phyloP scores from a whole-genome alignment of 1,284 basidiomycete species.

The Exobasidium cylindrosporum region DNA sequence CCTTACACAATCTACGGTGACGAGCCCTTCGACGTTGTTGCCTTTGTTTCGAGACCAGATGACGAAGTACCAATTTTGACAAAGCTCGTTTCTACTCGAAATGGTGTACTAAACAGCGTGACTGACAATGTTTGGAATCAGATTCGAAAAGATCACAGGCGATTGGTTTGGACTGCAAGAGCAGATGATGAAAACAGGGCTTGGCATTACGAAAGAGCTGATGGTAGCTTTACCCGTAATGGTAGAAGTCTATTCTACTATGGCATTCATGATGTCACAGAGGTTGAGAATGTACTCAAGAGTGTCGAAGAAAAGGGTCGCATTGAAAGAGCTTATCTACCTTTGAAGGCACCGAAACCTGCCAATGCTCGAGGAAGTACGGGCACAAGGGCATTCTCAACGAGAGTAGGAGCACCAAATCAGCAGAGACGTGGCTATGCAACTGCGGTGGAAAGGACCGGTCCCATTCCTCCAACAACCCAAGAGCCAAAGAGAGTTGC shows the following conservation, averaged over 20 bases:
- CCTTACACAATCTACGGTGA: constrained; percentile 96
- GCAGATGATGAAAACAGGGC: constrained; percentile 91
- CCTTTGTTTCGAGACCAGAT: constrained; percentile 86
- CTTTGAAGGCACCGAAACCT: constrained; percentile 77
- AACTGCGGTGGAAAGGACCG: constrained; percentile 59
- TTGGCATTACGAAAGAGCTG: constrained; percentile 98
- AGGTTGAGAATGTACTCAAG: constrained; percentile 70
- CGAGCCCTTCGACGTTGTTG: constrained; percentile 91
- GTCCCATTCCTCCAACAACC: constrained; percentile 59
- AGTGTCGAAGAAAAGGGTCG: constrained; percentile 85
- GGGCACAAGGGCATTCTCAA: constrained; percentile 48
- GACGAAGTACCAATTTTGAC: constrained; percentile 87
- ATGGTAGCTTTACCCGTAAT: constrained; percentile 93
- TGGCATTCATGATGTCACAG: constrained; percentile 83
- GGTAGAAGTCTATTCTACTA: constrained; percentile 95
- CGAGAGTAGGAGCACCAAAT: constrained; percentile 45
- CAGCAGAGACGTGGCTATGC: constrained; percentile 48
- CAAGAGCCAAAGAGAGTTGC: constrained; percentile 81
- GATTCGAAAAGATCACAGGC: constrained; percentile 89
- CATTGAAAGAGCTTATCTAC: constrained; percentile 82
- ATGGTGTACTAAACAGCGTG: constrained; percentile 87
- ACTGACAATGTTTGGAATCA: constrained; percentile 95
- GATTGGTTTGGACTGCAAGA: constrained; percentile 93
- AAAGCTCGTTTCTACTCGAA: constrained; percentile 82
- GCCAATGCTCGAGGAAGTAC: constrained; percentile 46